Evolutionary conservation across 2,329 filamentous ascomycete species (phyloP).

Genomic region (Xylaria sp.): DNA sequence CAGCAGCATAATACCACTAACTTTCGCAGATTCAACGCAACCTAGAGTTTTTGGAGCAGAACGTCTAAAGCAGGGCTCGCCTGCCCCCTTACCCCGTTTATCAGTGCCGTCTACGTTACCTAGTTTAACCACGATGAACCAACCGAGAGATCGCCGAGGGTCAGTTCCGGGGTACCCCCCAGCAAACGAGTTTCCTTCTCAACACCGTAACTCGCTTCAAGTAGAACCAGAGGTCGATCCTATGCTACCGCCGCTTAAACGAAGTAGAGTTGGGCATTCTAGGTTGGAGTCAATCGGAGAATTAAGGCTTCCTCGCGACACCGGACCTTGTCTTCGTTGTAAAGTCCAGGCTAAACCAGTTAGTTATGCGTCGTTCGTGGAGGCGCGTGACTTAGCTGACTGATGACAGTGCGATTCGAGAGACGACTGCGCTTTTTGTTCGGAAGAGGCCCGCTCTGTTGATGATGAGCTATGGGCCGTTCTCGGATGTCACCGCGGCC

Average conservation of each 20-base stretch:
- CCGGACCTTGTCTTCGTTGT: conserved; percentile 59
- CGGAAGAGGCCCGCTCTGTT: conserved; percentile 45
- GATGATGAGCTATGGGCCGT: conserved; percentile 53
- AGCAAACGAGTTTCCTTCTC: conserved; percentile 46
- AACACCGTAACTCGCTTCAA: conserved; percentile 48
- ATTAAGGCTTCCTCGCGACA: conserved; percentile 55
- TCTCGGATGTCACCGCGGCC: conserved; percentile 58
- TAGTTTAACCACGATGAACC: conserved; percentile 43
- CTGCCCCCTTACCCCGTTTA: conserved; percentile 49
- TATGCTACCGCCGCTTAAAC: conserved; percentile 60
- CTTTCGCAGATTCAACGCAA: conserved; percentile 44
- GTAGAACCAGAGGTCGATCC: conserved; percentile 57
- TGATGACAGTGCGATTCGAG: conserved; percentile 56
- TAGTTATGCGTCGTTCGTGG: conserved; percentile 33
- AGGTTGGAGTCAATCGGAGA: conserved; percentile 64
- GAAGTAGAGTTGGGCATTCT: conserved; percentile 57
- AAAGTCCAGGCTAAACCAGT: conserved; percentile 54
- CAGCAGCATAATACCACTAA: conserved; percentile 45
- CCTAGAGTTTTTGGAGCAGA: conserved; percentile 42
- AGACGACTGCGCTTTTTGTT: conserved; percentile 56
- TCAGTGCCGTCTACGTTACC: conserved; percentile 44
- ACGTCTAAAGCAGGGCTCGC: conserved; percentile 45
- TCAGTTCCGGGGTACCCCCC: conserved; percentile 50
- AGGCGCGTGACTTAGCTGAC: conserved; percentile 29
- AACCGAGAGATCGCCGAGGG: conserved; percentile 47